Conservation (phyloP, 805 yeast genomes). For the Lachancea thermotolerans region DNA sequence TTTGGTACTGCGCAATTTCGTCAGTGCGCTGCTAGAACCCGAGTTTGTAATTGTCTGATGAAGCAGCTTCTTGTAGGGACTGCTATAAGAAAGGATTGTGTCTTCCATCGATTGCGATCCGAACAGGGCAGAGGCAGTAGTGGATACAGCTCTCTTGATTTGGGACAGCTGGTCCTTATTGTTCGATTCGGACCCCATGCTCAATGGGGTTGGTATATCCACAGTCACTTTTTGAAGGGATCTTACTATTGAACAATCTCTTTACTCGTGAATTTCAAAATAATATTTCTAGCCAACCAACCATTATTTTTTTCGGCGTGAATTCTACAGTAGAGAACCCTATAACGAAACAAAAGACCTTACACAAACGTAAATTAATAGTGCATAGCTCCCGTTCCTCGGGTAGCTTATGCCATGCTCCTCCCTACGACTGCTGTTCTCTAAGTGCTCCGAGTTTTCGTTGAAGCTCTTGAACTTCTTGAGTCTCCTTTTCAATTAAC, state of each 20-base stretch:
- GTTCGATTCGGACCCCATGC: constrained; percentile 9
- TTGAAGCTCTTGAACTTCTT: constrained; percentile 40
- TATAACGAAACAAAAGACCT: too few species aligned
- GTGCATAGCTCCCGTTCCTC: too few species aligned
- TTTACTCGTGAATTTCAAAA: not conserved
- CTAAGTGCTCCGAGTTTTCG: constrained; percentile 21
- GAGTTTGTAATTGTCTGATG: constrained; percentile 22
- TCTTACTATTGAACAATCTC: not conserved
- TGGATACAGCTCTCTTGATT: constrained; percentile 43
- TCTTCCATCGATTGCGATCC: constrained; percentile 36
- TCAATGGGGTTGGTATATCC: not conserved
- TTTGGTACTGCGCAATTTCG: constrained; percentile 9
- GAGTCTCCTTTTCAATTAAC: constrained; percentile 39
- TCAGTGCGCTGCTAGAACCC: constrained; percentile 14
- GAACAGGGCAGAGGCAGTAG: constrained; percentile 50
- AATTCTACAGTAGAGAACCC: too few species aligned
- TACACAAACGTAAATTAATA: too few species aligned
- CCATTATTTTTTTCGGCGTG: too few species aligned
- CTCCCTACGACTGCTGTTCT: not conserved
- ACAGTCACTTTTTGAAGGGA: not conserved
- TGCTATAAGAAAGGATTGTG: constrained; percentile 28
- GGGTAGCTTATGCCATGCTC: too few species aligned
- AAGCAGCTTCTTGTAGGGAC: constrained; percentile 27
- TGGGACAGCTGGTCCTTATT: constrained; percentile 28
- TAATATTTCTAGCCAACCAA: too few species aligned